Base-by-base conservation (phyloP, 2,329 filamentous ascomycete species). In the Grosmannia serpens region DNA sequence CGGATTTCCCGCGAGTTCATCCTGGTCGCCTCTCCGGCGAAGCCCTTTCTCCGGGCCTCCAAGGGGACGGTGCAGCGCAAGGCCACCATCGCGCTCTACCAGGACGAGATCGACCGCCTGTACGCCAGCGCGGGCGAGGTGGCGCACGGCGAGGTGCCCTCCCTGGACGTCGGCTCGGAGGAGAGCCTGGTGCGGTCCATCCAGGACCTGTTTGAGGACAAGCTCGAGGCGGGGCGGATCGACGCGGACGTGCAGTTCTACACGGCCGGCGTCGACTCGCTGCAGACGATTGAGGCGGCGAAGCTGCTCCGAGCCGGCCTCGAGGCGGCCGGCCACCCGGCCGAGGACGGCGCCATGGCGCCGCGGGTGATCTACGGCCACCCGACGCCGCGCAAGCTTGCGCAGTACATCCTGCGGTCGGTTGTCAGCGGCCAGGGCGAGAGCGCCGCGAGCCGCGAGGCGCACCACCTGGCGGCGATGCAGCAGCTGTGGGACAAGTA, bases 21-120 rank as follows among this genome's bases (percentile, higher is more conserved):
- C 27, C 62, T 64, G 0, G 27, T 80, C 4, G 67, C 75, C 0
- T 67, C 68, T 10, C 70, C 73, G 0, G 62, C 69, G 6, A 76
- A 73, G 62, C 75, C 76, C 0, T 76, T 80, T 56, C 64, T 67
- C 0, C 69, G 74, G 1, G 71, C 77, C 0, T 69, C 70, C 1
- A 80, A 80, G 63, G 76, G 76, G 2, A 75, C 75, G 0, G 64
- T 80, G 7, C 75, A 75, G 64, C 70, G 75, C n/a, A 63, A 67
- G 0, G 33, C 20, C 7, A n/a, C 51, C 1, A 8, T 29, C 1
- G 3, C 9, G 4, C 54, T 74, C 31, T 80, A 79, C 62, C 5
- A 8, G 4, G 22, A 26, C 3, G 57, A 58, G 52, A 50, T 58
- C 17, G 52, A 58, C 27, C 3, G 4, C 2, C 10, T 58, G 44